A percentile compares a stretch with the other conserved stretches of the same genome.
Evolutionary conservation across 495 filamentous ascomycete genomes (phyloP).

Genomic region (Ramalina peruviana): DNA sequence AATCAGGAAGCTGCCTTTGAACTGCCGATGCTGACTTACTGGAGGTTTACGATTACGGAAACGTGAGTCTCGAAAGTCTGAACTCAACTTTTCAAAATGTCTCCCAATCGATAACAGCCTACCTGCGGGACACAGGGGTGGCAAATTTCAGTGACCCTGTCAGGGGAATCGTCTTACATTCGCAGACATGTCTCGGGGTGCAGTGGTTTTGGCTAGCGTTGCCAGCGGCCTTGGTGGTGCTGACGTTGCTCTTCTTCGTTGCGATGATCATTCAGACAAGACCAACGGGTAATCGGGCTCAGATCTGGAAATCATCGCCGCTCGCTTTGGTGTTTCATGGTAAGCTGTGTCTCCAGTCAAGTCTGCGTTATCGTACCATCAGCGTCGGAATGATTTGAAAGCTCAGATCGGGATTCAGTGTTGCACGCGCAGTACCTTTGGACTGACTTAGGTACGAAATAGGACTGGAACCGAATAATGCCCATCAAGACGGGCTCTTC

Average conservation of each 20-base stretch:
- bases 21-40: no score
- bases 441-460: no score
- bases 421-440: no score
- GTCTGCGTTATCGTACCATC: background rate
- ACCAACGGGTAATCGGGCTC: background rate
- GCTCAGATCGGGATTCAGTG: no score
- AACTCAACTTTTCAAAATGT: background rate
- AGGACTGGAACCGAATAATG: no score
- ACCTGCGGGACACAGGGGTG: background rate
- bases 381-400: background rate
- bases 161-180: background rate
- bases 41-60: background rate
- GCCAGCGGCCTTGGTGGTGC: background rate
- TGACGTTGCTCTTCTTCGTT: background rate
- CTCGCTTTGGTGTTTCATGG: background rate
- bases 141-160: background rate
- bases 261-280: background rate
- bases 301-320: background rate
- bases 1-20: no score
- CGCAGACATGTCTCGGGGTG: background rate
- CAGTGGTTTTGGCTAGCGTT: background rate
- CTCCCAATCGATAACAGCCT: background rate
- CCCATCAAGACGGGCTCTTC: no score
- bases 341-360: no score
- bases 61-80: background rate